phyloP scores from a whole-genome alignment of 257 asterid genomes.

The Asclepias syriaca region DNA sequence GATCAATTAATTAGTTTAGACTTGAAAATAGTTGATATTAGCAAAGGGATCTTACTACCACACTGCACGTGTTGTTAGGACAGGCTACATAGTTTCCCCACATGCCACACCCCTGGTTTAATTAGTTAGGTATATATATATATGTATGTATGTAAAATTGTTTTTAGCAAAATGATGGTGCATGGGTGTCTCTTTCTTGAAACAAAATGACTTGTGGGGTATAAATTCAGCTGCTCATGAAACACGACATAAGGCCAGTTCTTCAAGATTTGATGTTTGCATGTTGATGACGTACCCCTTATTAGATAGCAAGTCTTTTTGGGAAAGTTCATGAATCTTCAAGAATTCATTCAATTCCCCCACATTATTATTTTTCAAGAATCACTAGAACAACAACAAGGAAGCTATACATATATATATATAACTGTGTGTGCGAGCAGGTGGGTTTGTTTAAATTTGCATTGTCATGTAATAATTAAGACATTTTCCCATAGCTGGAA shows the following conservation, averaged over 20 bases:
- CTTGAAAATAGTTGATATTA: not conserved
- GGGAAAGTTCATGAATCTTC: conserved; percentile 36
- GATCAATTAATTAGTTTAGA: not conserved
- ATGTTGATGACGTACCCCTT: conserved; percentile 8
- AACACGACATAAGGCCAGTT: conserved; percentile 18
- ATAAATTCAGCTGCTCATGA: conserved; percentile 7
- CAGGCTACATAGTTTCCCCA: conserved; percentile 10
- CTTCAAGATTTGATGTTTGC: conserved; percentile 5
- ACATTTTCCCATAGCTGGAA: not conserved
- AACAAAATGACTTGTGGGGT: not conserved
- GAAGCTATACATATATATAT: not conserved
- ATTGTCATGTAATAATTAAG: not conserved
- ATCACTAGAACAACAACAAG: not conserved
- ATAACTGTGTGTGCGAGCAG: too few relatives aligned
- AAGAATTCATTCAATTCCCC: conserved; percentile 11
- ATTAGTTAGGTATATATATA: too few relatives aligned
- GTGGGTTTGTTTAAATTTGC: not conserved
- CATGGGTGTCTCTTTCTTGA: not conserved
- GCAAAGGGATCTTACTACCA: not conserved
- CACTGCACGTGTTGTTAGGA: conserved; percentile 12
- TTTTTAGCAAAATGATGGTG: too few relatives aligned
- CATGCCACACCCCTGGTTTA: not conserved
- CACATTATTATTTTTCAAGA: conserved; percentile 3
- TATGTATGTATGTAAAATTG: too few relatives aligned
- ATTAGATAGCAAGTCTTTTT: conserved; percentile 14